phyloP scores from a whole-genome alignment of 2,329 filamentous ascomycete species.

The Microcera coccophila region DNA sequence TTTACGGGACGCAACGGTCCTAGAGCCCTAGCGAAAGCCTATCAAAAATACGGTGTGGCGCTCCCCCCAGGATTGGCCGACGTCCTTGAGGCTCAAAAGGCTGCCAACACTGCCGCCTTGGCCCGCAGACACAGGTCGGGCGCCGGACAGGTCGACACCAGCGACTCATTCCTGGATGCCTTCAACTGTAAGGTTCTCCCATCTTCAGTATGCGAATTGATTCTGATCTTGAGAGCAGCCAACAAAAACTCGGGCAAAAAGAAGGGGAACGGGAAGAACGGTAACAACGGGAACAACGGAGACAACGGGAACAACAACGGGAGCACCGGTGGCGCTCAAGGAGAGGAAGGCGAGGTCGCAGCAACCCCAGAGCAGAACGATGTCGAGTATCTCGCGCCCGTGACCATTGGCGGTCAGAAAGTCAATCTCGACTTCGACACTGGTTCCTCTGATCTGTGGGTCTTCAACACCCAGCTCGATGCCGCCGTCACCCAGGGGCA shows the following conservation, averaged over 20 bases:
- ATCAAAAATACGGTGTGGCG: conserved; percentile 62
- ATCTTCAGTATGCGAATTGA: background rate
- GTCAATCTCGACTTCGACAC: conserved; percentile 70
- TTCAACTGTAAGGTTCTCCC: background rate
- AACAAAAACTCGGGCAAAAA: background rate
- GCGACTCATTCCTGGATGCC: background rate
- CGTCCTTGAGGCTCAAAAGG: conserved; percentile 28
- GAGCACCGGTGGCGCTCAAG: background rate
- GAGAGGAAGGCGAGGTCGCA: conserved; percentile 50
- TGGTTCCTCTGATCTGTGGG: conserved; percentile 73
- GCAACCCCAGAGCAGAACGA: conserved; percentile 61
- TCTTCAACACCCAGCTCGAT: conserved; percentile 61
- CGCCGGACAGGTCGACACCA: background rate
- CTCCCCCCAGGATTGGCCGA: conserved; percentile 42
- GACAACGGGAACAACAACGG: background rate
- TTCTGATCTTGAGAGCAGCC: background rate
- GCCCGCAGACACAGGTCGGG: background rate
- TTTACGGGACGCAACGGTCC: conserved; percentile 56
- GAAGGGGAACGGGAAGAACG: too few relatives aligned
- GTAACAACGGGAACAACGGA: background rate
- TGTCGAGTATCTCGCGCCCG: conserved; percentile 63
- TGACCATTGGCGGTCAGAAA: conserved; percentile 65
- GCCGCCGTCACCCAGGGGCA: conserved; percentile 45
- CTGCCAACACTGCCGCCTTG: conserved; percentile 8
- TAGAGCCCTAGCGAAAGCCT: conserved; percentile 60